Evolutionary conservation across 352 stramenopile genomes (phyloP), one percentile per base, ranked within the genome.

Genomic region (Globisporangium nodosum): DNA sequence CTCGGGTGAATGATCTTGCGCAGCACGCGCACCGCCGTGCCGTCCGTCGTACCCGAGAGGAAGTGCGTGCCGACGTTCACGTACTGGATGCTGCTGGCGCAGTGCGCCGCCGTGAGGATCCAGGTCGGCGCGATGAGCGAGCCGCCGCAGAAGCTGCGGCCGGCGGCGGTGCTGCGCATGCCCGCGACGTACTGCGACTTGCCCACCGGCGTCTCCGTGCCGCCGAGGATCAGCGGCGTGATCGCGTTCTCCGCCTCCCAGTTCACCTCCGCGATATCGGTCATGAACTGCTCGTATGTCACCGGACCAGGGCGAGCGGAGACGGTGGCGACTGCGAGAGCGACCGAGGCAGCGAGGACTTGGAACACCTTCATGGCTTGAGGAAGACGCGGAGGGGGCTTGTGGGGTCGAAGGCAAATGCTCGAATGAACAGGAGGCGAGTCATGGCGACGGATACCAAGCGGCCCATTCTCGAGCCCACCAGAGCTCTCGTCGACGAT

Each of bases 21-120:
- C n/a, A 71, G 53, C 21, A 88, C 73, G 16, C 60, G 54, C 58
- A 87, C 82, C 50, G 69, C 71, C 57, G 82, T 69, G 6, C 73
- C 71, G 49, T 87, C 68, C 4, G 61, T 33, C 9, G 60, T 67
- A 47, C 78, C 77, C 35, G 64, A 81, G 21, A 75, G 49, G 60
- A 65, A 87, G 66, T 87, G 78, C 58, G 78, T 78, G 33, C 80
- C 80, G 24, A 88, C 65, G 1, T 71, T 71, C 18, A 75, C 76
- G 61, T 74, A 85, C 12, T 65, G 61, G 53, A 81, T 74, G 21
- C 12, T 45, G 18, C 7, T 21, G 31, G 50, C 18, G 57, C 76
- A 89, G 63, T 87, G 74, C 27, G 76, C 78, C 11, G 74, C 68
- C 30, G 73, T 73, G 7, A 81, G 55, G 20, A 81, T 66, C 49